Evolutionary conservation across 257 asterid genomes (phyloP), one percentile per base, ranked within the genome.

Genomic region (Cynanchum wilfordii): DNA sequence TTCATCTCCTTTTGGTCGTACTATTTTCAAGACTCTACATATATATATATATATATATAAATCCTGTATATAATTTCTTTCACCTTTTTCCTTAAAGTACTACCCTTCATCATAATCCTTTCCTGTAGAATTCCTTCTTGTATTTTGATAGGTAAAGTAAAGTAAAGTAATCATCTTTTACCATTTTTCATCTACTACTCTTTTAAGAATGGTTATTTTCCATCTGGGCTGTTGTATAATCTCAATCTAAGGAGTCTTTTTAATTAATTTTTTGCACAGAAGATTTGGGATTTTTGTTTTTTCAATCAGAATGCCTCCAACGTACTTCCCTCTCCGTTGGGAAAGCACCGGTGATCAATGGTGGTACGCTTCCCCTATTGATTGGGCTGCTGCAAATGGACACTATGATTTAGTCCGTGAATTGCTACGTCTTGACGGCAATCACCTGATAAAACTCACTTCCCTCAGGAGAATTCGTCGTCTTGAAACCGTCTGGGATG

Each of bases 311-410:
- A 91, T 87, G 96, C 88, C 94, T 57, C 87, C 95, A 10, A 78
- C 82, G 7, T 84, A 91, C 84, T 92, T 94, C 73, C 99, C 99
- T 68, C 89, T 94, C 5, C 78, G 99, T 60, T 94, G 99, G 99
- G 99, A 94, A 73, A 91, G 98, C 90, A 89, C 99, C 59, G 98
- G 99, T 38, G 98, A 94, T n/a, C 99, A 91, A n/a, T 94, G 99
- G 99, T 94, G 99, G 99, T 94, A 88, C 73, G 99, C 97, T 20
- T 89, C 98, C 56, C 99, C 99, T 30, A 88, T 94, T 54, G 99
- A 94, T 44, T 94, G 89, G 86, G 99, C 99, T 1, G 98, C 97
- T 12, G 99, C 99, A 50, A 94, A 91, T 75, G 99, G 99, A 24
- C 97, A 91, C 85, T 91, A 85, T 80, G 99, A 94, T 44, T 47